A percentile compares a stretch with the other conserved stretches of the same genome.
Evolutionary conservation across 2,329 filamentous ascomycete genomes (phyloP).

Genomic region (Penicillium occitanis): DNA sequence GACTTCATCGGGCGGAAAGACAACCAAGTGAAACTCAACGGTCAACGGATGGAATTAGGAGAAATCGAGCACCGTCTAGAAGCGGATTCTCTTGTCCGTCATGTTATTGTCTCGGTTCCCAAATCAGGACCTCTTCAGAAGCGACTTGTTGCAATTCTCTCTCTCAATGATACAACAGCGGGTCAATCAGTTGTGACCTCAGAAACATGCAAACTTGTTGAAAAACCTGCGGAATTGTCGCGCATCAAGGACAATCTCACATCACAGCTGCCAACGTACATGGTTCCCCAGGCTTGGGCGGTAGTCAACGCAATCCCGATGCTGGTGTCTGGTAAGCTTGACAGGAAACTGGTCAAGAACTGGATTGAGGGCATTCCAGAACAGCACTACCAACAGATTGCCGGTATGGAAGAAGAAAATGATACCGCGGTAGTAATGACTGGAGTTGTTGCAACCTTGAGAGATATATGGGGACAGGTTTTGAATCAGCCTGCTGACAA

Average conservation of each 20-base stretch:
- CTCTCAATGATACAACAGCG: neutral
- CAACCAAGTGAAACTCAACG: constrained; percentile 44
- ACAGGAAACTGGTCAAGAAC: constrained; percentile 13
- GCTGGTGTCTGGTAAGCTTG: constrained; percentile 20
- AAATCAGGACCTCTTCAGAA: constrained; percentile 16
- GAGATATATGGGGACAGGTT: constrained; percentile 35
- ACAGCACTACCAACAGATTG: constrained; percentile 37
- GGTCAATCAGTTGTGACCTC: constrained; percentile 26
- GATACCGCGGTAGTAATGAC: constrained; percentile 24
- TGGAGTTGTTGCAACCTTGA: constrained; percentile 26
- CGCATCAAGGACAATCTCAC: constrained; percentile 24
- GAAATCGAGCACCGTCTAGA: constrained; percentile 43
- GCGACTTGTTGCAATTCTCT: constrained; percentile 19
- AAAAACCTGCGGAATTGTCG: constrained; percentile 6
- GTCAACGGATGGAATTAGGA: constrained; percentile 46
- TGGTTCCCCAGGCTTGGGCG: constrained; percentile 21
- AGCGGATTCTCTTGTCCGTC: constrained; percentile 42
- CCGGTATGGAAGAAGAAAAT: constrained; percentile 24
- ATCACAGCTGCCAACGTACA: constrained; percentile 26
- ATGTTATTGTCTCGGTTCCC: constrained; percentile 19
- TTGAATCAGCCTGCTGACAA: constrained; percentile 16
- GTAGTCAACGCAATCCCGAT: constrained; percentile 20
- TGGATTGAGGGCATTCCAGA: constrained; percentile 25
- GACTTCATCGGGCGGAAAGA: constrained; percentile 37
- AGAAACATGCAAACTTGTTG: constrained; percentile 10